Evolutionary conservation across 331 rosid genomes (phyloP).

Genomic region (Arachis monticola): DNA sequence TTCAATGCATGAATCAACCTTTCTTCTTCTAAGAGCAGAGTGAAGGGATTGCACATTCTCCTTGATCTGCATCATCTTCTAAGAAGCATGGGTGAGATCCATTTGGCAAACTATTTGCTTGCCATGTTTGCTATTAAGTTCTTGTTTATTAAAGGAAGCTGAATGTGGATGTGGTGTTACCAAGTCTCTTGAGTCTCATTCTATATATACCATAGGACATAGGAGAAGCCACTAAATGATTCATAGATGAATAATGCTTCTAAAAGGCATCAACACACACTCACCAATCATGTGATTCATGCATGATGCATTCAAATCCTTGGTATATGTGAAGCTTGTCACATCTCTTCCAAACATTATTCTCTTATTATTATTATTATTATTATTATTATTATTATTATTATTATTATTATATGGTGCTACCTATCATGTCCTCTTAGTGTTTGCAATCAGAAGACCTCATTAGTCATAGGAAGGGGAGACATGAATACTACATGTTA

Average conservation of each 20-base stretch:
- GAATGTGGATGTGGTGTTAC: conserved; percentile 43
- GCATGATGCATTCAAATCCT: no score
- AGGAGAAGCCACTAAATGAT: no score
- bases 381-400: no score
- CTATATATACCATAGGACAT: no score
- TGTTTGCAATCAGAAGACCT: conserved; percentile 35
- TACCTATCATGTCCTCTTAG: conserved; percentile 39
- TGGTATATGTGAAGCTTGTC: conserved; percentile 31
- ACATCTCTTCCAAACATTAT: conserved; percentile 47
- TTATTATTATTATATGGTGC: neutral
- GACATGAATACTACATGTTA: neutral
- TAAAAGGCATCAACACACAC: no score
- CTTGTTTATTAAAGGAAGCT: conserved; percentile 24
- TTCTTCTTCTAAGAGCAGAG: conserved; percentile 71
- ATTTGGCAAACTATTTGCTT: conserved; percentile 64
- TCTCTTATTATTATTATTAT: neutral
- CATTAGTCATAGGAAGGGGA: conserved; percentile 30
- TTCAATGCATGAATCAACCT: conserved; percentile 56
- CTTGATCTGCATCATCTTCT: conserved; percentile 62
- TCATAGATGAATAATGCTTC: no score
- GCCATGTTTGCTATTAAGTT: no score
- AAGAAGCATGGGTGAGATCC: conserved; percentile 64
- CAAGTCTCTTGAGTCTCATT: no score
- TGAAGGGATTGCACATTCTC: conserved; percentile 69
- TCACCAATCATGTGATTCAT: no score